A percentile compares a stretch with the other conserved stretches of the same genome.
These are phyloP conservation scores for Lobulomyces angularis DNA, from an alignment of 192 early-diverging fungal genomes.

Conservation along the genomic window DNA sequence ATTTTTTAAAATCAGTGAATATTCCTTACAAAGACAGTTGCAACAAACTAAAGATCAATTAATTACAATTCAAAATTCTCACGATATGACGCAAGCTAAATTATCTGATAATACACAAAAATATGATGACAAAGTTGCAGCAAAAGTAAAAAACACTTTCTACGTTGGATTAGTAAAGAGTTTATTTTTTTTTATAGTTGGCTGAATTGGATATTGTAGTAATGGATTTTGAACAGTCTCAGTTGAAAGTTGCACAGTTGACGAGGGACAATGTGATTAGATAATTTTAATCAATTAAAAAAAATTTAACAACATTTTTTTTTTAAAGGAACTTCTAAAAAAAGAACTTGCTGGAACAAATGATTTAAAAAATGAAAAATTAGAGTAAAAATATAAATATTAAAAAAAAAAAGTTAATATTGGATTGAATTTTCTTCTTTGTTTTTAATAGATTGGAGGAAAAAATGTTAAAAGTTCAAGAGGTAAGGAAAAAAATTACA, in stretches of 20 bases:
- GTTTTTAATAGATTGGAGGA: too few relatives aligned
- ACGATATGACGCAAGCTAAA: constrained; percentile 60
- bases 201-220: constrained; percentile 83
- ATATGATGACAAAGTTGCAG: constrained; percentile 23
- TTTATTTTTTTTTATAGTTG: constrained; percentile 64
- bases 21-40: constrained; percentile 68
- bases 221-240: constrained; percentile 71
- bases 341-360: too few relatives aligned
- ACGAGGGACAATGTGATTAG: constrained; percentile 55
- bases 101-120: constrained; percentile 49
- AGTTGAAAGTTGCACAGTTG: constrained; percentile 50
- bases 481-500: constrained; percentile 16
- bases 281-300: too few relatives aligned
- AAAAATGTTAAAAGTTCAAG: constrained; percentile 25
- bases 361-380: too few relatives aligned
- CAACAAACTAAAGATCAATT: constrained; percentile 67
- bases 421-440: too few relatives aligned
- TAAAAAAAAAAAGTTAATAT: too few relatives aligned
- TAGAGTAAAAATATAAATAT: too few relatives aligned
- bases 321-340: too few relatives aligned
- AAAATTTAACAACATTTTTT: too few relatives aligned
- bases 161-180: constrained; percentile 23
- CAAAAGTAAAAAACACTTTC: too few relatives aligned
- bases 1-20: constrained; percentile 36
- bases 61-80: constrained; percentile 47